Percentiles rank a stretch among this genome's conserved stretches.
Evolutionary conservation across 768 basidiomycete genomes (phyloP).

Genomic region (Pleurotus djamor): DNA sequence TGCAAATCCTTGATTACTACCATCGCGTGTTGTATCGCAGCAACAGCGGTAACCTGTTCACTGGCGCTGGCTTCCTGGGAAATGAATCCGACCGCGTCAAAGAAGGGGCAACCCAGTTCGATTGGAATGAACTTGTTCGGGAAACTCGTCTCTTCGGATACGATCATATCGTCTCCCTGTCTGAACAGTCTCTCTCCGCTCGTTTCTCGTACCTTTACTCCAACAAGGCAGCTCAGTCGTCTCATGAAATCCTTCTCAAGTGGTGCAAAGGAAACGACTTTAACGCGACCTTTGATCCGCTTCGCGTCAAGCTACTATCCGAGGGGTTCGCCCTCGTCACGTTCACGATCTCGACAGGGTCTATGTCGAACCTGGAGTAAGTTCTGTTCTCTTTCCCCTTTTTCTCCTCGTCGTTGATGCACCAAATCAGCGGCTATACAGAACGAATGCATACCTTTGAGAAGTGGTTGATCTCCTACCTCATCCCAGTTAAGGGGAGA

Average conservation of each 20-base stretch:
- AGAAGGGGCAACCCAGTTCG: background rate
- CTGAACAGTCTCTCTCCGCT: background rate
- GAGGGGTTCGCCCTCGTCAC: conserved; percentile 3
- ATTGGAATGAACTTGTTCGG: background rate
- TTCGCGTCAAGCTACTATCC: conserved; percentile 8
- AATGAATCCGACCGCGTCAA: background rate
- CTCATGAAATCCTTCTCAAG: background rate
- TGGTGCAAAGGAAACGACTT: background rate
- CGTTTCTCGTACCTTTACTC: background rate
- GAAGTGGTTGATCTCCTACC: background rate
- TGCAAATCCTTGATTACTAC: background rate
- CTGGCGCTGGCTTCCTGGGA: background rate
- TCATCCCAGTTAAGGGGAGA: background rate
- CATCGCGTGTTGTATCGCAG: background rate
- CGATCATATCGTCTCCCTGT: background rate
- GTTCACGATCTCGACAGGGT: conserved; percentile 1
- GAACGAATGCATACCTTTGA: background rate
- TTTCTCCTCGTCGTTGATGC: background rate
- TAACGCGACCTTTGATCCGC: background rate
- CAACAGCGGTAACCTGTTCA: background rate
- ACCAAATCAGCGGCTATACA: background rate
- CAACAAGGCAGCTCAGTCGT: background rate
- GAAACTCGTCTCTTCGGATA: background rate
- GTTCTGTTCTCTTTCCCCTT: background rate
- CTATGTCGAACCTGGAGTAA: background rate